Conservation (phyloP, 768 basidiomycete species). For the Neoboletus subvelutipes region DNA sequence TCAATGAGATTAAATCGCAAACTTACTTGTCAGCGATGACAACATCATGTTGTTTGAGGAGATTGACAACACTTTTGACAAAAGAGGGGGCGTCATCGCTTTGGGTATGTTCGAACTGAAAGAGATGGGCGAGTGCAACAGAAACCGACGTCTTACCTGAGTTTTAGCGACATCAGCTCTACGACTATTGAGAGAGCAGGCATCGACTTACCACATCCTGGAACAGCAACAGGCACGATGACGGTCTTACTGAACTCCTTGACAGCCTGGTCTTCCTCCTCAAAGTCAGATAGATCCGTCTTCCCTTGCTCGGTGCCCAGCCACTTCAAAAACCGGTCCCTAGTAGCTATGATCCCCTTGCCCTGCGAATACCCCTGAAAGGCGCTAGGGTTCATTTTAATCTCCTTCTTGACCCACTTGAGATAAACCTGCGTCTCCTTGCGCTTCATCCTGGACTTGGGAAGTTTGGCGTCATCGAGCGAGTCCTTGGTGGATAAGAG, state of each 20-base stretch:
- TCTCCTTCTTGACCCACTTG: constrained; percentile 80
- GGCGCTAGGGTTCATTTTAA: constrained; percentile 52
- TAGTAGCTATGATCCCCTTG: constrained; percentile 80
- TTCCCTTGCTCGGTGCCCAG: constrained; percentile 49
- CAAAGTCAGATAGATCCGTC: constrained; percentile 30
- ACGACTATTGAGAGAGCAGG: not conserved
- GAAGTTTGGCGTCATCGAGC: constrained; percentile 40
- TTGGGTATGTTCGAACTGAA: constrained; percentile 88
- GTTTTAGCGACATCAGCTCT: not conserved
- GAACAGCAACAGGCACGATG: constrained; percentile 86
- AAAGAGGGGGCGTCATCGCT: constrained; percentile 82
- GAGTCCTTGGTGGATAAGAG: constrained; percentile 49
- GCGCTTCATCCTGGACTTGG: constrained; percentile 68
- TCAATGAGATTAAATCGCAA: not conserved
- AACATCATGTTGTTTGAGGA: constrained; percentile 64
- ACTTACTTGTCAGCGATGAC: constrained; percentile 92
- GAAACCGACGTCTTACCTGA: constrained; percentile 86
- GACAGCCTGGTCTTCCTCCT: constrained; percentile 15
- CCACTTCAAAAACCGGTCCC: constrained; percentile 80
- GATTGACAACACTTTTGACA: constrained; percentile 63
- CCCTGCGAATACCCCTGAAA: constrained; percentile 68
- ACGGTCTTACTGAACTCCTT: constrained; percentile 66
- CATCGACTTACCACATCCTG: constrained; percentile 76
- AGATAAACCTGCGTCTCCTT: constrained; percentile 79
- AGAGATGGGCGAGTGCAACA: constrained; percentile 75